Conservation (phyloP, 2,329 filamentous ascomycete species). For the Rhynchosporium secalis region DNA sequence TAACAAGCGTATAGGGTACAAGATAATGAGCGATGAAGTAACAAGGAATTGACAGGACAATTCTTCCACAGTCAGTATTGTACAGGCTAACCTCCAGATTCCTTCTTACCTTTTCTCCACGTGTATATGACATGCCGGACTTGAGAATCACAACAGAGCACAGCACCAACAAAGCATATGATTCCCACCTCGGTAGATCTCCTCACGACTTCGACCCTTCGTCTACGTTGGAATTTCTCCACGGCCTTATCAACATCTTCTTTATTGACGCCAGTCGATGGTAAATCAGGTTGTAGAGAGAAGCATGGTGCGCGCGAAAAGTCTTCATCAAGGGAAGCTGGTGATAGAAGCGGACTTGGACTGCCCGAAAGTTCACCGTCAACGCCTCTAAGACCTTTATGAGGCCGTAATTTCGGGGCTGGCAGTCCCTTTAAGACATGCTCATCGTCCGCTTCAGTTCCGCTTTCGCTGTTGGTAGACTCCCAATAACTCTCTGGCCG, state of each 20-base stretch:
- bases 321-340: slow-evolving; percentile 46
- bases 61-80: slow-evolving; percentile 35
- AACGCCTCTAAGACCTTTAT: slow-evolving; percentile 73
- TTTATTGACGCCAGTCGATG: slow-evolving; percentile 18
- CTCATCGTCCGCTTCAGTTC: slow-evolving; percentile 94
- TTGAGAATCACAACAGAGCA: slow-evolving; percentile 47
- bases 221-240: slow-evolving; percentile 43
- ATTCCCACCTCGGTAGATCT: slow-evolving; percentile 55
- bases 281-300: slow-evolving; percentile 12
- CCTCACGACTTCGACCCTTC: slow-evolving; percentile 53
- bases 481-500: slow-evolving; percentile 32
- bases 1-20: slow-evolving; percentile 63
- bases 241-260: slow-evolving; percentile 31
- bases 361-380: slow-evolving; percentile 55
- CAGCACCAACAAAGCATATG: slow-evolving; percentile 49
- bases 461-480: slow-evolving; percentile 75
- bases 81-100: not conserved
- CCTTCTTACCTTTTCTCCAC: slow-evolving; percentile 52
- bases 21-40: slow-evolving; percentile 45
- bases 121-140: slow-evolving; percentile 48
- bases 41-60: slow-evolving; percentile 34
- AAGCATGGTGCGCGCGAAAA: slow-evolving; percentile 17
- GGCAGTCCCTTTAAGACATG: slow-evolving; percentile 83
- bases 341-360: slow-evolving; percentile 56
- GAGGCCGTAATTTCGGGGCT: slow-evolving; percentile 68